Evolutionary conservation across 768 basidiomycete genomes (phyloP), one percentile per base, ranked within the genome.

Genomic region (Boletus sp.): DNA sequence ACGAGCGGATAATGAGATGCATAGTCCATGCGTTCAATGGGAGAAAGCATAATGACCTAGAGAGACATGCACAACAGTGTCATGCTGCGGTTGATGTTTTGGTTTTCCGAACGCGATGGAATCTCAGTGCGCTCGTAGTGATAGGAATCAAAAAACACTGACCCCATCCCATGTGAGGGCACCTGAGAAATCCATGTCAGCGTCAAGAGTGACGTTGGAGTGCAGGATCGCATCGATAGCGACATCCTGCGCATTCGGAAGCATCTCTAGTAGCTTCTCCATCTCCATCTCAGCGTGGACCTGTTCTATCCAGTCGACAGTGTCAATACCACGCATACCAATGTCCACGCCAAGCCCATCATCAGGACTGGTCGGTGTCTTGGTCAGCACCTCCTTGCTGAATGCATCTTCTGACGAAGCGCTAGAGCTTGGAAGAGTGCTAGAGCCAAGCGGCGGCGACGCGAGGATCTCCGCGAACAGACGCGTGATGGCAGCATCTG

Each of bases 261-360:
- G 66, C 71, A 82, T 72, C 65, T 81, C 81, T 68, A 86, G 65
- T 50, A 86, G 70, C 69, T 74, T 80, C 73, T 83, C 80, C 75
- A 85, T 82, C 68, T 83, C 84, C 60, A 74, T 75, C 64, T 82
- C 81, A 54, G 73, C 73, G 14, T 14, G 57, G 39, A 60, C 58
- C 50, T 59, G 66, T 29, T 70, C 64, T 32, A 32, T 53, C 70
- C 69, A 72, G 44, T 72, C 60, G 53, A 51, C 51, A 47, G 62
- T 33, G 39, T 59, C 46, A 11, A 59, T 57, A 50, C 61, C 44
- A 58, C 58, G 57, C 57, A 37, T 55, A 3, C 57, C 59, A n/a
- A 53, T 48, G 51, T 59, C 67, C 40, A 63, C 40, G 56, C 50
- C 53, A 50, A 62, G 50, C 47, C 63, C 60, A 51, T 37, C 35